These are phyloP conservation scores for Solanum gandarillasii DNA, from an alignment of 257 asterid species.

Conservation along the genomic window DNA sequence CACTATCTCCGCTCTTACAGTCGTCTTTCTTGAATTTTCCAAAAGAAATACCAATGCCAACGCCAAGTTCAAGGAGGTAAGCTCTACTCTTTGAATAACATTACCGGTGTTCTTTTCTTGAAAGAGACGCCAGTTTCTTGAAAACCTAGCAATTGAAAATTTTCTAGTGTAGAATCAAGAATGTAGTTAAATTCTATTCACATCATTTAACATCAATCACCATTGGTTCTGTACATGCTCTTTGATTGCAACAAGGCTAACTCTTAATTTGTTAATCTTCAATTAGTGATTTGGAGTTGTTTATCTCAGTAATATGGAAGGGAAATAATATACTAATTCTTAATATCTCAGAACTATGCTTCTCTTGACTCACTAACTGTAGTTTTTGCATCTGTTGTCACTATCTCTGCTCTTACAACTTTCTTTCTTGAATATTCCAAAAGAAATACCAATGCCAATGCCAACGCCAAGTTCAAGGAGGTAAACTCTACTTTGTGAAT, in stretches of 20 bases:
- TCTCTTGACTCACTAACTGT: slow-evolving; percentile 52
- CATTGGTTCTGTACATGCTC: neutral
- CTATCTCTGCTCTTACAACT: slow-evolving; percentile 43
- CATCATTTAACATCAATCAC: neutral
- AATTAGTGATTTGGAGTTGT: neutral
- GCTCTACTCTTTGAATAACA: neutral
- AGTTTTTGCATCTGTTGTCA: slow-evolving; percentile 37
- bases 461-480: slow-evolving; percentile 13
- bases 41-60: slow-evolving; percentile 14
- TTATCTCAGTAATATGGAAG: neutral
- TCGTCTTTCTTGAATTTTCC: slow-evolving; percentile 25
- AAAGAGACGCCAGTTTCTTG: neutral
- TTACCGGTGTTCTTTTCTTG: neutral
- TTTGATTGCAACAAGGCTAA: neutral
- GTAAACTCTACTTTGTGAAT: slow-evolving; percentile 8
- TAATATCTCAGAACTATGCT: slow-evolving; percentile 20
- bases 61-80: slow-evolving; percentile 28
- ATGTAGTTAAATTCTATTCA: neutral
- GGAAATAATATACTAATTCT: neutral
- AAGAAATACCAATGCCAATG: slow-evolving; percentile 9
- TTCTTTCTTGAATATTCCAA: slow-evolving; percentile 23
- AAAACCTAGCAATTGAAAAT: neutral
- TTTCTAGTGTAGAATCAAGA: neutral
- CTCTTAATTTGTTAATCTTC: neutral
- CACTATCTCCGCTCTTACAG: slow-evolving; percentile 47